A percentile compares a stretch with the other conserved stretches of the same genome.
These are phyloP conservation scores for Oryza australiensis DNA, from an alignment of 176 grass and related monocot genomes.

Conservation along the genomic window DNA sequence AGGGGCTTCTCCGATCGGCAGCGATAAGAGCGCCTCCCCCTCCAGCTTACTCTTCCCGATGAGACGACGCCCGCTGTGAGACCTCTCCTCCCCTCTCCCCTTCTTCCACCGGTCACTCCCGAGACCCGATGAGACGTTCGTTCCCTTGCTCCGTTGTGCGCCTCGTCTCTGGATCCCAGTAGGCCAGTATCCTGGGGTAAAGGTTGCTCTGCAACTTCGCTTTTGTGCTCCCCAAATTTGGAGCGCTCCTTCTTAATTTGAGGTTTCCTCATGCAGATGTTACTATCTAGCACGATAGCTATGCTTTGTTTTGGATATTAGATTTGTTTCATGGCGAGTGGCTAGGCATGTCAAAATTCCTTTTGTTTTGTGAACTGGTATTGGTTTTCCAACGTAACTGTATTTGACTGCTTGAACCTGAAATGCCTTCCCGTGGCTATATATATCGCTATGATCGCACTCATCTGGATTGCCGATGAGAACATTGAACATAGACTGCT, in stretches of 20 bases:
- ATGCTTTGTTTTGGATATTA: neutral
- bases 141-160: neutral
- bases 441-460: neutral
- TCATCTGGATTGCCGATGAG: neutral
- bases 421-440: neutral
- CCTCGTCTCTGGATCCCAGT: neutral
- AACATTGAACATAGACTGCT: neutral
- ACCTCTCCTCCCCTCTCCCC: neutral
- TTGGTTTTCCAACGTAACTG: neutral
- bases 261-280: neutral
- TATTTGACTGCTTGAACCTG: neutral
- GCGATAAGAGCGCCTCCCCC: neutral
- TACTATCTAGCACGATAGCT: neutral
- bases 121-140: neutral
- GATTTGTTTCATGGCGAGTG: neutral
- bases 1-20: neutral
- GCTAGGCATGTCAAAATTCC: neutral
- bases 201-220: neutral
- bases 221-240: neutral
- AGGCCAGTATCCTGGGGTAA: neutral
- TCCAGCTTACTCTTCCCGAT: neutral
- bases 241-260: neutral
- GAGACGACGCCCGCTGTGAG: neutral
- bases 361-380: neutral
- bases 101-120: neutral